Evolutionary conservation across 73 alveolate species (phyloP).

Genomic region (Urostyla sp.): DNA sequence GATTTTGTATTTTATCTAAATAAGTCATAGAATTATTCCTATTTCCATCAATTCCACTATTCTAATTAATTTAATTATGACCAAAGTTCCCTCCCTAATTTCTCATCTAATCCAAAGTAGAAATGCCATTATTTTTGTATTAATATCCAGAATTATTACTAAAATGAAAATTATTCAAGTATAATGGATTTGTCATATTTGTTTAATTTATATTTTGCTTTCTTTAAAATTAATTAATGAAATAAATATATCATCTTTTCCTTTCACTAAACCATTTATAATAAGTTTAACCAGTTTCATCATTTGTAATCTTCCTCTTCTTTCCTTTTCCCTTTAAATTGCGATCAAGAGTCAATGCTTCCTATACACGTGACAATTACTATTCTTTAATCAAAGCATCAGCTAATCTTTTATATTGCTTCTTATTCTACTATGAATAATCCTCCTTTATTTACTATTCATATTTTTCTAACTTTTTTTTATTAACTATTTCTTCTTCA

Average conservation of each 20-base stretch:
- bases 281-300: conserved; percentile 47
- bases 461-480: conserved; percentile 15
- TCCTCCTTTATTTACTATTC: neutral
- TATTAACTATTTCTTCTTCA: conserved; percentile 4
- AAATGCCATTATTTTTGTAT: no score
- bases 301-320: conserved; percentile 53
- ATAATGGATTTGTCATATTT: neutral
- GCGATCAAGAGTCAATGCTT: conserved; percentile 48
- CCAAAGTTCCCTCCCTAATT: no score
- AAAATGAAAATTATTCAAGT: neutral
- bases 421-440: neutral
- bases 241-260: conserved; percentile 23
- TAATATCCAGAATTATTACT: neutral
- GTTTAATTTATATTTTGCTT: neutral
- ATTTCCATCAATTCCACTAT: no score
- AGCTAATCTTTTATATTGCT: conserved; percentile 25
- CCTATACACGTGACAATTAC: conserved; percentile 20
- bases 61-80: no score
- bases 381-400: conserved; percentile 40
- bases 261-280: conserved; percentile 65
- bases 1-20: no score
- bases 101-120: no score
- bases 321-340: conserved; percentile 59
- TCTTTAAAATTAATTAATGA: neutral
- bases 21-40: no score